Base-by-base conservation (phyloP, 2,329 filamentous ascomycete genomes). In the Colletotrichum sp. region DNA sequence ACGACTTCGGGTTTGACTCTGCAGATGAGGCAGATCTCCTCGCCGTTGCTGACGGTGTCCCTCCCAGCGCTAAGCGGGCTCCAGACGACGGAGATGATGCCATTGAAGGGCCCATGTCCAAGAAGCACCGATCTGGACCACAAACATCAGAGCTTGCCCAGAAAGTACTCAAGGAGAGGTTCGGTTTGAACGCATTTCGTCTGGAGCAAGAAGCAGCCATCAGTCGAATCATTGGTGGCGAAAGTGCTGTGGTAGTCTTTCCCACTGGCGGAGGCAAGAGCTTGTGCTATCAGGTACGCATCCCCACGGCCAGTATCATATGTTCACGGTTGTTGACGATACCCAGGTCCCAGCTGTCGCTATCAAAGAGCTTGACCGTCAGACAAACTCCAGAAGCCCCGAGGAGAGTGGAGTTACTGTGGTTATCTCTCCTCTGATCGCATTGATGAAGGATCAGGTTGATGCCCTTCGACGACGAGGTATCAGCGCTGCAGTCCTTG, bases 391-490 rank as follows among this genome's bases (percentile, higher is more conserved):
- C 4, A 78, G 82, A 56, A 78, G 78, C 0, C 67, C 79, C 1
- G 80, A 80, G 4, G 84, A 85, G 22, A 81, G 84, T 13, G 91
- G 89, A 8, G 87, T 91, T 76, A 91, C 89, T 2, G 85, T 92
- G 8, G 88, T 91, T 4, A 88, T 91, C 3, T 91, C 89, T 0
- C 89, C 89, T 0, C 81, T 91, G 5, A 89, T 91, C 67, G 89
- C 89, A 3, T 79, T 92, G 69, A 91, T 91, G 90, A 92, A 92
- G 78, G 90, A 92, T 76, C 91, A 92, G 77, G 89, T 91, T 1
- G 90, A 92, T 77, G 87, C 88, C 2, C 83, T 92, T 25, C 83
- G 86, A 62, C 84, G 84, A 12, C 85, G 86, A 32, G 87, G 87
- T 1, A 87, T 92, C 12, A 79, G 86, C 12, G 91, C 90, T 10